Evolutionary conservation across 257 asterid species (phyloP).

Genomic region (Petunia secreta): DNA sequence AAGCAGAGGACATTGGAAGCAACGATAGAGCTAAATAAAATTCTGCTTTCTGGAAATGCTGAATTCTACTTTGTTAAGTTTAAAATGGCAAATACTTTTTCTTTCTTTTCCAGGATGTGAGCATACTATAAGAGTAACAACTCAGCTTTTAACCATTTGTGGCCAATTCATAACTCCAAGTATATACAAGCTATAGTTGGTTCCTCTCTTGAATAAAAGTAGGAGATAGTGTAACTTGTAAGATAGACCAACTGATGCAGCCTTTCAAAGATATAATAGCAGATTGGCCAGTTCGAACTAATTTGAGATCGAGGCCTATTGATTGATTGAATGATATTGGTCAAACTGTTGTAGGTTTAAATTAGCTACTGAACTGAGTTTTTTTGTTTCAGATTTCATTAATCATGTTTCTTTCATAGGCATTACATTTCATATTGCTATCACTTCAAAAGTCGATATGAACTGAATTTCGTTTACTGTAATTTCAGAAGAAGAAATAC

Average conservation of each 20-base stretch:
- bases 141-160: not conserved
- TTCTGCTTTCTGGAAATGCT: not conserved
- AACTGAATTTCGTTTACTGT: not conserved
- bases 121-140: not conserved
- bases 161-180: not conserved
- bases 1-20: not conserved
- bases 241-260: not conserved
- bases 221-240: not conserved
- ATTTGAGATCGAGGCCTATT: not conserved
- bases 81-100: too few species aligned
- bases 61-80: too few species aligned
- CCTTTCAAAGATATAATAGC: not conserved
- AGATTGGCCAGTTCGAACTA: not conserved
- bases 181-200: not conserved
- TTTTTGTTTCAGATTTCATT: not conserved
- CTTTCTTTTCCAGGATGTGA: not conserved
- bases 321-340: not conserved
- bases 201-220: not conserved
- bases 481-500: not conserved
- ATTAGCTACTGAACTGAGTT: not conserved
- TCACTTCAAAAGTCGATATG: not conserved
- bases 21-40: not conserved
- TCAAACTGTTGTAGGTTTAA: not conserved
- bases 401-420: not conserved
- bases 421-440: not conserved